Evolutionary conservation across 2,329 filamentous ascomycete genomes (phyloP).

Genomic region (Geosmithia putterillii): DNA sequence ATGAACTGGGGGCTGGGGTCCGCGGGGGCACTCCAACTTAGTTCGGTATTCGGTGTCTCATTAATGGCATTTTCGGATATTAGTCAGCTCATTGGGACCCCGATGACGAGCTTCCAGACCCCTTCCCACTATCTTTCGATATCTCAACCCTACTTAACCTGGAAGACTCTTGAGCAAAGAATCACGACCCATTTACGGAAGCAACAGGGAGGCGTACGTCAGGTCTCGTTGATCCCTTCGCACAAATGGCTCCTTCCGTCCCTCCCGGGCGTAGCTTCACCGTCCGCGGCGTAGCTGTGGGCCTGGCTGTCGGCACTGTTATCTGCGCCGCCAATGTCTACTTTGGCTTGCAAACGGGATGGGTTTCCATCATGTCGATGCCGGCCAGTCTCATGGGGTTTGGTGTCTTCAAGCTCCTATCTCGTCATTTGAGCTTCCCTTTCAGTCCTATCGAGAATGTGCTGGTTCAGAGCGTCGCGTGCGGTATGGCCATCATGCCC

Average conservation of each 20-base stretch:
- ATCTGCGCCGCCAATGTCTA: slow-evolving; percentile 98
- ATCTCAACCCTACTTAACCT: neutral
- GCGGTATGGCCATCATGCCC: slow-evolving; percentile 93
- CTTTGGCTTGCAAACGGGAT: slow-evolving; percentile 82
- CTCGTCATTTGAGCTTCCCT: slow-evolving; percentile 60
- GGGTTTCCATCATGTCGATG: slow-evolving; percentile 84
- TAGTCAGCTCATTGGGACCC: neutral
- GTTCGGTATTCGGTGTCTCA: neutral
- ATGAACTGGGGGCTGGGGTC: too few relatives aligned
- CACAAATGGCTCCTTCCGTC: slow-evolving; percentile 4
- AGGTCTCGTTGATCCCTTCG: neutral
- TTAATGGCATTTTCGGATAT: neutral
- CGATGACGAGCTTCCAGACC: neutral
- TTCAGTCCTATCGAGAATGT: slow-evolving; percentile 97
- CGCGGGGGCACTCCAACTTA: neutral
- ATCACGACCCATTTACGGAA: neutral
- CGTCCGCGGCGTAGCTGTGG: slow-evolving; percentile 63
- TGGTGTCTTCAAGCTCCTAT: slow-evolving; percentile 75
- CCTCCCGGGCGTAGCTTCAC: slow-evolving; percentile 63
- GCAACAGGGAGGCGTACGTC: neutral
- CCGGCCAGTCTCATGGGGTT: slow-evolving; percentile 90
- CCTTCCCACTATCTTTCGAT: neutral
- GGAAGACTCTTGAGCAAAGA: neutral
- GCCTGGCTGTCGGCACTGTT: slow-evolving; percentile 72
- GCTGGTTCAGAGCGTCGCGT: slow-evolving; percentile 88